Conservation (phyloP, 83 land plant species). For the Larix sibirica region DNA sequence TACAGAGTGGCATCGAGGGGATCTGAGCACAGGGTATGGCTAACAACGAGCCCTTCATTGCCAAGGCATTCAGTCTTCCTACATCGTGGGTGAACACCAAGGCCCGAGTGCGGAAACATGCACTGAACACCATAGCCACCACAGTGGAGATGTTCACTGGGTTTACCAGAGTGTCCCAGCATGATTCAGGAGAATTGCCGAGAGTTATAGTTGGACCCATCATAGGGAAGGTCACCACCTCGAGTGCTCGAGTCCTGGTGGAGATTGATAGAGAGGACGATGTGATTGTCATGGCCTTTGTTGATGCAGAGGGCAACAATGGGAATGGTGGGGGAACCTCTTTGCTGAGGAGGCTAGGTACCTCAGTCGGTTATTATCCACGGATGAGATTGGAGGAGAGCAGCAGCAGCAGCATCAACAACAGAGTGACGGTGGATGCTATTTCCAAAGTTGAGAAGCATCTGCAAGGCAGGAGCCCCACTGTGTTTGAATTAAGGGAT, state of each 20-base stretch:
- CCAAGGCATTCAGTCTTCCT: conserved; percentile 5
- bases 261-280: conserved; percentile 23
- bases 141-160: conserved; percentile 5
- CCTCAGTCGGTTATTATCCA: neutral
- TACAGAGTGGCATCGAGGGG: neutral
- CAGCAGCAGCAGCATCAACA: neutral
- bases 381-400: conserved; percentile 1
- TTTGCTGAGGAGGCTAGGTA: conserved; percentile 14
- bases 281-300: conserved; percentile 19
- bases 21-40: neutral
- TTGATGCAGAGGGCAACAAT: neutral
- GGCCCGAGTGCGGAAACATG: conserved; percentile 3
- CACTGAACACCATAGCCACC: neutral
- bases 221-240: conserved; percentile 47
- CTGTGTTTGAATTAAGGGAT: conserved; percentile 33
- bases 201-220: conserved; percentile 48
- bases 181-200: conserved; percentile 18
- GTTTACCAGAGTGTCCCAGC: neutral
- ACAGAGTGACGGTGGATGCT: neutral
- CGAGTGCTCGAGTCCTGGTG: conserved; percentile 35
- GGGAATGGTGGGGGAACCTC: neutral
- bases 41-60: neutral
- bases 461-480: conserved; percentile 26
- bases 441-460: conserved; percentile 11
- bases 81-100: conserved; percentile 1